phyloP scores from a whole-genome alignment of 1,284 basidiomycete genomes.

The Leucoagaricus sp. region DNA sequence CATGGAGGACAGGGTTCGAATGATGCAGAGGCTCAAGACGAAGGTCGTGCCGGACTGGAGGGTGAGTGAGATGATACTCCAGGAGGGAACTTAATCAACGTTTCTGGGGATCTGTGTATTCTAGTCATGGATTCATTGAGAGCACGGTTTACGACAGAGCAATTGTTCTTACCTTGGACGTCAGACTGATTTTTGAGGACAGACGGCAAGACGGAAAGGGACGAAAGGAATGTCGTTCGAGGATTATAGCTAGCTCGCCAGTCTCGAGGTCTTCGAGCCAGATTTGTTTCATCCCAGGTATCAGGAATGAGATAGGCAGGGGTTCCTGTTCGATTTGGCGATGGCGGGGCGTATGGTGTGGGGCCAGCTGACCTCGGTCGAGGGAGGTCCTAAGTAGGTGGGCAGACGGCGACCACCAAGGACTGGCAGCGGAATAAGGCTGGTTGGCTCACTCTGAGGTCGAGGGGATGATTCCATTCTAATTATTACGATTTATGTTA shows the following conservation, averaged over 20 bases:
- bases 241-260: conserved; percentile 38
- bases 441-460: conserved; percentile 18
- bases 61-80: conserved; percentile 26
- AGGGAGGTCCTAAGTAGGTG: conserved; percentile 17
- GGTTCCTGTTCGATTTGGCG: conserved; percentile 5
- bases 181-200: conserved; percentile 20
- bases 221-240: conserved; percentile 17
- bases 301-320: conserved; percentile 19
- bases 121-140: conserved; percentile 19
- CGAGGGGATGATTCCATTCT: conserved; percentile 19
- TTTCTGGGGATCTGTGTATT: conserved; percentile 29
- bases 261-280: conserved; percentile 36
- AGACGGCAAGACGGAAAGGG: conserved; percentile 20
- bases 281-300: conserved; percentile 29
- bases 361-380: conserved; percentile 8
- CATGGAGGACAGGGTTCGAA: conserved; percentile 20
- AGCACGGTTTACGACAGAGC: neutral
- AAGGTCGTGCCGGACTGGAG: conserved; percentile 32
- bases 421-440: conserved; percentile 4
- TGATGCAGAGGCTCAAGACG: conserved; percentile 23
- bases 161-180: conserved; percentile 22
- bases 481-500: conserved; percentile 4
- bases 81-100: conserved; percentile 37
- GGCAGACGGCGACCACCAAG: conserved; percentile 18
- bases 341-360: conserved; percentile 15